Evolutionary conservation across 352 stramenopile genomes (phyloP).

Genomic region (Phytophthora sansomeana): DNA sequence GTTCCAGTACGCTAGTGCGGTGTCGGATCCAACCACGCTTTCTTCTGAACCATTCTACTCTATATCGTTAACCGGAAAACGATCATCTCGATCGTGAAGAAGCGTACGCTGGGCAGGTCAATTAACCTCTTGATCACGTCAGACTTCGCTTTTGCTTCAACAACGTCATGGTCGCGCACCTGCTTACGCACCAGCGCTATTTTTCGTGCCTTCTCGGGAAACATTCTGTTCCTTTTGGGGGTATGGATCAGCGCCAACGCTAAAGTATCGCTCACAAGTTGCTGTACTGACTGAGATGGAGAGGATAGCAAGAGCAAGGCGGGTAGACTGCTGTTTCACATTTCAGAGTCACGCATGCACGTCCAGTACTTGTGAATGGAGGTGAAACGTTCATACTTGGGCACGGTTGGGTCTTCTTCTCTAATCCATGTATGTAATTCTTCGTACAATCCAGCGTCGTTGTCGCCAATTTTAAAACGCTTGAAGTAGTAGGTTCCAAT

Average conservation of each 20-base stretch:
- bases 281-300: constrained; percentile 14
- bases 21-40: too few relatives aligned
- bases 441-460: constrained; percentile 1
- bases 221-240: constrained; percentile 20
- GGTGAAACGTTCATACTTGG: not conserved
- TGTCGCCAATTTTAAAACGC: not conserved
- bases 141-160: too few relatives aligned
- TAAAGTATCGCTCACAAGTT: constrained; percentile 30
- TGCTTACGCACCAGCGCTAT: too few relatives aligned
- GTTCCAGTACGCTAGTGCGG: too few relatives aligned
- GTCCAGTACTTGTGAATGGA: not conserved
- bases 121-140: too few relatives aligned
- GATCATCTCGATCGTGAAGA: too few relatives aligned
- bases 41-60: too few relatives aligned
- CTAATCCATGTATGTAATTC: constrained; percentile 9
- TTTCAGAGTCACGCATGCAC: not conserved
- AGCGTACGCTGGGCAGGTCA: too few relatives aligned
- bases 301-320: constrained; percentile 2
- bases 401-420: too few relatives aligned
- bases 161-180: too few relatives aligned
- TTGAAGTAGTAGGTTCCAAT: constrained; percentile 18
- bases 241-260: constrained; percentile 23
- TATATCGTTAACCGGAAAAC: too few relatives aligned
- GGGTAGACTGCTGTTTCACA: constrained; percentile 8
- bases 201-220: constrained; percentile 7